Base-by-base conservation (phyloP, 2,329 filamentous ascomycete genomes). In the Fusarium acutatum region DNA sequence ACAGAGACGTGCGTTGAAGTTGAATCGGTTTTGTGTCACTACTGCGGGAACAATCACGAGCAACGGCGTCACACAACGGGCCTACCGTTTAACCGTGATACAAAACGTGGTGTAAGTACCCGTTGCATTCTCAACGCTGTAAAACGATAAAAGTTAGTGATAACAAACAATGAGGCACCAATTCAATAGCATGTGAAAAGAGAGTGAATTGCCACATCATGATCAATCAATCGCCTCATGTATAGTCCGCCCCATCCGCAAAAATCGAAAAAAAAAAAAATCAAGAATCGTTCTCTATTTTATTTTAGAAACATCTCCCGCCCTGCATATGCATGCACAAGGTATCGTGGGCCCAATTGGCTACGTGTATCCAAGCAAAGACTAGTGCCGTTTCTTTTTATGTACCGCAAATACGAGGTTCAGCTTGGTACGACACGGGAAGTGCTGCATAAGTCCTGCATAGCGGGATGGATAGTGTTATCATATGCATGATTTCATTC, bases 321-420 rank as follows among this genome's bases (percentile, higher is more conserved):
- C 44, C 44, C 30, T 57, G 34, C 64, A 74, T 57, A 52, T 52
- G 43, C 26, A 47, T 15, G 26, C 26, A 20, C 24, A 47, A 47
- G 44, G 24, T 13, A 38, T 38, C 32, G 52, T 65, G 46, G 38
- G 54, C 53, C 41, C 41, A 24, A 41, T 65, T 10, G 37, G 50
- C 61, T 69, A 75, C 69, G 72, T 75, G 72, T 73, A 75, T 52
- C 60, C 59, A 56, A 24, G 26, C 32, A 35, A 37, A 44, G 32
- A 26, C 59, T 49, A 49, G 50, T 47, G 37, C 46, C 41, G 28
- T 35, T 34, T n/a, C 38, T 67, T 40, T 67, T 53, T 35, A 20
- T 60, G 56, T 47, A 34, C n/a, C 41, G 41, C 10, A 40, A 53
- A 75, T 72, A 75, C 73, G 73, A 75, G 71, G 40, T 59, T 68